Base-by-base conservation (phyloP, 495 filamentous ascomycete genomes). In the Aspergillus egyptiacus region DNA sequence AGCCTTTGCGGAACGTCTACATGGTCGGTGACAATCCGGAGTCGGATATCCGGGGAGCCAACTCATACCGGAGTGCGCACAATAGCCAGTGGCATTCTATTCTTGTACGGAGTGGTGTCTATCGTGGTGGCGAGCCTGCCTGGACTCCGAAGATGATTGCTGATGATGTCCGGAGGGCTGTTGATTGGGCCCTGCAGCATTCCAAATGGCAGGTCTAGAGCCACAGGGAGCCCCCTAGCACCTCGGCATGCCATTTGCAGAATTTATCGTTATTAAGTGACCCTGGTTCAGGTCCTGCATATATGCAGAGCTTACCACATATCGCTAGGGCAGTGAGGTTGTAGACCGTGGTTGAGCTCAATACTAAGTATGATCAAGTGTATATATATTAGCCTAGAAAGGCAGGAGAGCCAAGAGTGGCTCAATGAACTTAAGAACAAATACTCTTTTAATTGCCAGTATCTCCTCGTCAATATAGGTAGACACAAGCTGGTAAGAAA, bases 21-120 rank as follows among this genome's bases (percentile, higher is more conserved):
- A 96, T 97, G 91, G 76, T 99, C n/a, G 93, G 93, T 0, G 93
- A 99, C 57, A 99, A 97, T 55, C 91, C 93, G 0, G 87, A 87
- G 60, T 87, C 82, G 23, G 93, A 99, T 65, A 94, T 99, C 49
- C 68, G 75, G 10, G 93, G 94, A n/a, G 91, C 87, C 19, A 97
- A 96, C 57, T 73, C 72, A 24, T 93, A 85, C 62, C 57, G 60
- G 10, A 89, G 84, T 50, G 65, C 71, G 7, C 53, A 68, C 33
- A 84, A 84, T 6, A 89, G 81, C 18, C 65, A 79, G 57, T 99
- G 93, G 93, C 61, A 74, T 15, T 86, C 84, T 28, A 74, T 95
- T 11, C 69, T 99, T 46, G 90, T 97, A 14, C 73, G 80, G 47
- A 97, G 86, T 31, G 93, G 93, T 0, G 91, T 99, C 4, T 89